A percentile compares a stretch with the other conserved stretches of the same genome.
These are phyloP conservation scores for Fusarium begoniae DNA, from an alignment of 2,329 filamentous ascomycete species.

Conservation along the genomic window DNA sequence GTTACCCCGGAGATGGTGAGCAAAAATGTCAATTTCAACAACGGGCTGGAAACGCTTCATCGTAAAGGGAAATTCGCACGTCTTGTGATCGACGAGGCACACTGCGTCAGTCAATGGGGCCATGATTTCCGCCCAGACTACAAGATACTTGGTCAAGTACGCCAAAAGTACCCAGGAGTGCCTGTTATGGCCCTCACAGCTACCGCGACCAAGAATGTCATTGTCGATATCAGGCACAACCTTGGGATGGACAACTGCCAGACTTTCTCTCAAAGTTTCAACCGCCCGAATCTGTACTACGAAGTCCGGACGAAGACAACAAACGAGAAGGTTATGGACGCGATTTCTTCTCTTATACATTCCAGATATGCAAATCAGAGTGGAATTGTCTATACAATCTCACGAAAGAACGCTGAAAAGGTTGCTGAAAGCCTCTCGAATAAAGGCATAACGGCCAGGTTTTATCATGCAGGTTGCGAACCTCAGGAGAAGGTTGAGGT, in stretches of 20 bases:
- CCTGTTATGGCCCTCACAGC: constrained; percentile 96
- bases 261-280: constrained; percentile 92
- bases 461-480: constrained; percentile 87
- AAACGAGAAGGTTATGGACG: constrained; percentile 53
- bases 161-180: constrained; percentile 76
- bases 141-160: constrained; percentile 81
- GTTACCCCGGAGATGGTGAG: constrained; percentile 97
- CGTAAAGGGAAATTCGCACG: constrained; percentile 78
- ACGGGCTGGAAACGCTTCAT: constrained; percentile 74
- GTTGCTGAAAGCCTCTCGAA: constrained; percentile 76
- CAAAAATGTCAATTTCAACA: constrained; percentile 77
- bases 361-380: constrained; percentile 74
- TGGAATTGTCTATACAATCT: constrained; percentile 94
- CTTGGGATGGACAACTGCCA: constrained; percentile 83
- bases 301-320: constrained; percentile 80
- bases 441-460: constrained; percentile 75
- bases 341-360: constrained; percentile 74
- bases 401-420: constrained; percentile 82
- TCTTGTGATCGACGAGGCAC: constrained; percentile 97
- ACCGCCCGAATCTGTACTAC: constrained; percentile 93
- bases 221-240: constrained; percentile 89
- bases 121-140: constrained; percentile 98
- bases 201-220: constrained; percentile 93
- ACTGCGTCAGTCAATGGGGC: constrained; percentile 99
- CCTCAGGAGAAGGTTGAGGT: constrained; percentile 73